Evolutionary conservation across 2,329 filamentous ascomycete species (phyloP).

Genomic region (Ceratocystiopsis sp.): DNA sequence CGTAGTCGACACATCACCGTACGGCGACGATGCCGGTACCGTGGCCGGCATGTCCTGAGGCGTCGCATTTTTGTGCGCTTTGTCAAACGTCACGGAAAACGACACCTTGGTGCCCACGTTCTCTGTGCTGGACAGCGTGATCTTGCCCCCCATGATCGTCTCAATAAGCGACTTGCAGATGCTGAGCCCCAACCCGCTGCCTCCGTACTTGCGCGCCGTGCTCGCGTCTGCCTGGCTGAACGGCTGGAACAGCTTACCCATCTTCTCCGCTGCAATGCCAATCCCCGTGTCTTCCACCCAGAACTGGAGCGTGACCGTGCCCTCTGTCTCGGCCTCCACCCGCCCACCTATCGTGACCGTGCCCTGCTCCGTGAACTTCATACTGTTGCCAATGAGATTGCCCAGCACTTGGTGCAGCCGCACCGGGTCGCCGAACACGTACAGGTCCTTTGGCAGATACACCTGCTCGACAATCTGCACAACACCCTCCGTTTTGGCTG

Average conservation of each 20-base stretch:
- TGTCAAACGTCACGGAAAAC: slow-evolving; percentile 75
- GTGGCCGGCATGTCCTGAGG: slow-evolving; percentile 2
- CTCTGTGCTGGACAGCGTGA: slow-evolving; percentile 63
- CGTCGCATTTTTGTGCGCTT: slow-evolving; percentile 29
- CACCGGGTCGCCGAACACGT: slow-evolving; percentile 50
- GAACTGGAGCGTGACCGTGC: slow-evolving; percentile 60
- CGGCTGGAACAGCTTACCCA: slow-evolving; percentile 75
- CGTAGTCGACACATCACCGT: neutral
- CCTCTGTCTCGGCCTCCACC: slow-evolving; percentile 52
- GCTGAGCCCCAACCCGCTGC: slow-evolving; percentile 76
- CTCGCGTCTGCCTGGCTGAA: slow-evolving; percentile 88
- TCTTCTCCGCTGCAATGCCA: slow-evolving; percentile 67
- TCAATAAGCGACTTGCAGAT: slow-evolving; percentile 93
- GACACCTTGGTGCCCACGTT: slow-evolving; percentile 54
- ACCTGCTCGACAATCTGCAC: slow-evolving; percentile 54
- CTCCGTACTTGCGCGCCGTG: slow-evolving; percentile 79
- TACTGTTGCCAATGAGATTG: slow-evolving; percentile 80
- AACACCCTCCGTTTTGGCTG: slow-evolving; percentile 44
- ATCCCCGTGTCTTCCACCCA: slow-evolving; percentile 85
- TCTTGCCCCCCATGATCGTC: slow-evolving; percentile 75
- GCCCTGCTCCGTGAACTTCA: slow-evolving; percentile 83
- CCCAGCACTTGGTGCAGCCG: slow-evolving; percentile 52
- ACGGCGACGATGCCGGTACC: slow-evolving; percentile 2
- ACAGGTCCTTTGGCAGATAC: slow-evolving; percentile 51
- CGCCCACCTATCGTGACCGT: slow-evolving; percentile 69